Evolutionary conservation across 352 stramenopile genomes (phyloP).

Genomic region (Phytophthora tubulina): DNA sequence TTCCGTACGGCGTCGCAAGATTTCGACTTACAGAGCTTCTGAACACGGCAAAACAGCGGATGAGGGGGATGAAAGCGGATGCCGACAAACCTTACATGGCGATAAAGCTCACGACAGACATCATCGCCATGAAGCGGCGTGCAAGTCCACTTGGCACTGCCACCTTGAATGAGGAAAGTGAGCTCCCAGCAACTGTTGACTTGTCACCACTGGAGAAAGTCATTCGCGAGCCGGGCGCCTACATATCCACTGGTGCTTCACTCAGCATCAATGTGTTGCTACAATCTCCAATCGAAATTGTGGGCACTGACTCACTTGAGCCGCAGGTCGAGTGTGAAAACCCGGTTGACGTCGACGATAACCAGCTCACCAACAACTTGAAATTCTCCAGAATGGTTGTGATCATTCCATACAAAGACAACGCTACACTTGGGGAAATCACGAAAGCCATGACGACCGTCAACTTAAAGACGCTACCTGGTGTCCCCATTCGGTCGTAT

Average conservation of each 20-base stretch:
- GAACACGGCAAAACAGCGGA: conserved; percentile 34
- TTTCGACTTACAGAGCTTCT: conserved; percentile 75
- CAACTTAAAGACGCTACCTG: conserved; percentile 65
- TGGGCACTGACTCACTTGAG: neutral
- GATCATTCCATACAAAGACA: conserved; percentile 88
- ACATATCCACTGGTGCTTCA: conserved; percentile 50
- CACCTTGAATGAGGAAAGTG: conserved; percentile 35
- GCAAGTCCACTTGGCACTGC: conserved; percentile 53
- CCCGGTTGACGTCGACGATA: neutral
- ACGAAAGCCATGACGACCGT: conserved; percentile 65
- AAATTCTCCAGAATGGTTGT: conserved; percentile 84
- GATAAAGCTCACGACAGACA: conserved; percentile 61
- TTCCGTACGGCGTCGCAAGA: conserved; percentile 61
- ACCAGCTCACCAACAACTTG: neutral
- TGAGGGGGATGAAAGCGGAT: conserved; percentile 21
- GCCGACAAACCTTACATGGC: conserved; percentile 43
- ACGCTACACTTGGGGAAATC: conserved; percentile 56
- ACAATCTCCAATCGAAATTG: conserved; percentile 43
- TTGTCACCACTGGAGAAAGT: conserved; percentile 50
- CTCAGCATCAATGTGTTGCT: conserved; percentile 58
- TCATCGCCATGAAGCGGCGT: conserved; percentile 65
- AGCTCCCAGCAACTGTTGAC: conserved; percentile 33
- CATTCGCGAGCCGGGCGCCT: conserved; percentile 70
- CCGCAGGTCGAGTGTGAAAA: neutral
- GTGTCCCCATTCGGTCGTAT: conserved; percentile 80